Conservation (phyloP, 2,329 filamentous ascomycete genomes). For the Lizonia empirigonia region DNA sequence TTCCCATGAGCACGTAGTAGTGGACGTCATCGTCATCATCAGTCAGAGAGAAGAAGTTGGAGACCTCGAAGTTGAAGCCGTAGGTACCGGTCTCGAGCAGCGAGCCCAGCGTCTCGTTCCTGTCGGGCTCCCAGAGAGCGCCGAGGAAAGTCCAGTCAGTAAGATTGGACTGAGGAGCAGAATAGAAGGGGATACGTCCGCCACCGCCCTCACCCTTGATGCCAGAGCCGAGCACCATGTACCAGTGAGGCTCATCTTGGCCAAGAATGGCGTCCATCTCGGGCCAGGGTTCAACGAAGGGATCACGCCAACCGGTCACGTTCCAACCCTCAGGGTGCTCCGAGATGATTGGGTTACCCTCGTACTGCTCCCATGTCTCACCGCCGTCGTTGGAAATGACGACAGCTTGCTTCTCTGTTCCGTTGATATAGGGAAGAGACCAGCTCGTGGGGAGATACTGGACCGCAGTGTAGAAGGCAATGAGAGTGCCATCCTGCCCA, state of each 20-base stretch:
- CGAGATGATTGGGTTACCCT: constrained; percentile 54
- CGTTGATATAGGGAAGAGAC: constrained; percentile 51
- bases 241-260: constrained; percentile 52
- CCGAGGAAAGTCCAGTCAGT: constrained; percentile 56
- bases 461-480: constrained; percentile 56
- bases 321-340: constrained; percentile 53
- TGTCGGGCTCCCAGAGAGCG: constrained; percentile 53
- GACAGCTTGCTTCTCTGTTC: constrained; percentile 55
- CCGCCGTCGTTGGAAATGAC: constrained; percentile 55
- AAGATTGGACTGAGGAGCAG: constrained; percentile 51
- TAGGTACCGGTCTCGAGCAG: constrained; percentile 53
- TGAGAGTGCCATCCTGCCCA: constrained; percentile 53
- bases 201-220: constrained; percentile 55
- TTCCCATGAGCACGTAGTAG: constrained; percentile 53
- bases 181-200: constrained; percentile 55
- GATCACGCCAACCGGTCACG: constrained; percentile 47
- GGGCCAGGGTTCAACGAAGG: constrained; percentile 46
- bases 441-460: constrained; percentile 54
- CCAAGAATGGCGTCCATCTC: constrained; percentile 52
- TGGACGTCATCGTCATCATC: constrained; percentile 53
- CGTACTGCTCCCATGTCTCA: constrained; percentile 54
- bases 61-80: constrained; percentile 57
- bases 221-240: constrained; percentile 54
- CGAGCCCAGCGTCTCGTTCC: constrained; percentile 51
- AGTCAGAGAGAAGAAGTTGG: constrained; percentile 54